Conservation (phyloP, 306 rosid species). For the Senna siamea region DNA sequence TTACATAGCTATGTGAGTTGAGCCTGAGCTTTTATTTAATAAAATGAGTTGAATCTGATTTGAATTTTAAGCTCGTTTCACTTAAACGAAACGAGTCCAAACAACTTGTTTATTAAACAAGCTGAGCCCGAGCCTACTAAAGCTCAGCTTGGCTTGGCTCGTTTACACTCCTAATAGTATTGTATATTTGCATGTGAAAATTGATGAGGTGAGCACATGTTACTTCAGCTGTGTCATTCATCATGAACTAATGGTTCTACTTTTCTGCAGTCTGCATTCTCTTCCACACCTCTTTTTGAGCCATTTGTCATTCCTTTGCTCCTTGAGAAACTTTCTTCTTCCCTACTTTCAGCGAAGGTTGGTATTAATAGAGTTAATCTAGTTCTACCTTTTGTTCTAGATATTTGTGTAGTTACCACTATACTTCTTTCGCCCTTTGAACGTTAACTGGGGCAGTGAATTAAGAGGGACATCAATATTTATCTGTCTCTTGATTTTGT, state of each 20-base stretch:
- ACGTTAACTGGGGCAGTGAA: not conserved
- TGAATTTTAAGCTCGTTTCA: too few relatives aligned
- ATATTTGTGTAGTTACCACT: slow-evolving; percentile 18
- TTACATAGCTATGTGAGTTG: too few relatives aligned
- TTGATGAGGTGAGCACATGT: slow-evolving; percentile 9
- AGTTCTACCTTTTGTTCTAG: slow-evolving; percentile 22
- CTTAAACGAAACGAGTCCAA: too few relatives aligned
- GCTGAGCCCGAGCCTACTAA: too few relatives aligned
- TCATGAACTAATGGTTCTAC: slow-evolving; percentile 28
- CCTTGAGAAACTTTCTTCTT: slow-evolving; percentile 90
- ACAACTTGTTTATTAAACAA: too few relatives aligned
- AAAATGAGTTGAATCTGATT: too few relatives aligned
- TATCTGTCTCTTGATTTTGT: slow-evolving; percentile 28
- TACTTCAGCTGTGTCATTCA: slow-evolving; percentile 20
- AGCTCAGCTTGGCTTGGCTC: too few relatives aligned
- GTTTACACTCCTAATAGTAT: too few relatives aligned
- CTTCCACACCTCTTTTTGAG: slow-evolving; percentile 76
- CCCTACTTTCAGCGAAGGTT: slow-evolving; percentile 83
- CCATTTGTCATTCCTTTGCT: slow-evolving; percentile 87
- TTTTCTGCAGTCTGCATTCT: slow-evolving; percentile 78
- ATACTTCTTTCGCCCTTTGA: not conserved
- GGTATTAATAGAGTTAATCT: slow-evolving; percentile 41
- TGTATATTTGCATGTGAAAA: slow-evolving; percentile 37
- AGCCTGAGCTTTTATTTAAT: too few relatives aligned
- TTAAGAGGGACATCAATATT: not conserved